Conservation (phyloP, 2,329 filamentous ascomycete species). For the Botrytis aclada region DNA sequence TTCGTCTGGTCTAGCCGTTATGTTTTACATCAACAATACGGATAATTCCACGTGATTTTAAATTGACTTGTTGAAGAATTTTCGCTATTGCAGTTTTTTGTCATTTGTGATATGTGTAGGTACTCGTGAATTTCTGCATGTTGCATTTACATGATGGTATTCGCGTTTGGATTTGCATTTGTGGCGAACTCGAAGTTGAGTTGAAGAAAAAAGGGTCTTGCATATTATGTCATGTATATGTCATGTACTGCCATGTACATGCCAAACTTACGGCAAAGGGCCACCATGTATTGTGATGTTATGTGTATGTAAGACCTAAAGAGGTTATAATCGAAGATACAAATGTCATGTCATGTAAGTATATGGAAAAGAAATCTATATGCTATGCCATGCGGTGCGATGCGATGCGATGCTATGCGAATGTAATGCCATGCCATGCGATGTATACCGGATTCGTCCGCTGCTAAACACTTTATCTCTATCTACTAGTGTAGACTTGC, state of each 20-base stretch:
- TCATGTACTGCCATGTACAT: background rate
- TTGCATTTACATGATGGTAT: background rate
- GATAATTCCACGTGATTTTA: constrained; percentile 7
- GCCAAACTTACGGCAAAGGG: too few relatives aligned
- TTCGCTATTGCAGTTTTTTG: background rate
- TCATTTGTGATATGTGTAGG: background rate
- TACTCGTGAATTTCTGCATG: background rate
- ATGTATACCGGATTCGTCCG: constrained; percentile 9
- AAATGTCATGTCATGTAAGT: background rate
- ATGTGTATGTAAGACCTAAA: background rate
- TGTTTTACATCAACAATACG: background rate
- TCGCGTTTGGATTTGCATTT: background rate
- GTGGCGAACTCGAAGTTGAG: background rate
- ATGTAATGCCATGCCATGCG: constrained; percentile 13
- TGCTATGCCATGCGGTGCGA: background rate
- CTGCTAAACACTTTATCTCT: background rate
- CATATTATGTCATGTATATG: background rate
- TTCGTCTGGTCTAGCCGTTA: background rate
- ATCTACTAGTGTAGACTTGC: background rate
- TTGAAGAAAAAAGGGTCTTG: background rate
- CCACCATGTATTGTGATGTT: too few relatives aligned
- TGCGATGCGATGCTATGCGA: background rate
- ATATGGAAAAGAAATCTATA: background rate
- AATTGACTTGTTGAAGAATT: constrained; percentile 1
- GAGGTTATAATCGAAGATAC: background rate